Base-by-base conservation (phyloP, 495 filamentous ascomycete genomes). In the Aspergillus leporis region DNA sequence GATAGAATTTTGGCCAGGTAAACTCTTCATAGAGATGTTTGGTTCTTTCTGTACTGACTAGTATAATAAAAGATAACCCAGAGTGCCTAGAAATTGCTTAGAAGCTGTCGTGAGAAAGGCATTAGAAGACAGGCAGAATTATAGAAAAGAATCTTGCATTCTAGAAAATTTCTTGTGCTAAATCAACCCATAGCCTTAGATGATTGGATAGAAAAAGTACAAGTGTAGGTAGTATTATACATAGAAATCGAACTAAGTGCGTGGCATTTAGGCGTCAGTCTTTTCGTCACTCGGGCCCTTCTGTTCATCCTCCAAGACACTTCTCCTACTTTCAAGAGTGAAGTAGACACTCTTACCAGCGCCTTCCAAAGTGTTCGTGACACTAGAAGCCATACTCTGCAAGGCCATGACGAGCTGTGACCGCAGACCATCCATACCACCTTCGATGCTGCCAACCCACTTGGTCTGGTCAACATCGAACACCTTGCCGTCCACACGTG, bases 361-460 rank as follows among this genome's bases (percentile, higher is more conserved):
- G 18, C 88, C 85, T 71, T 96, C 92, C 72, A 97, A 70, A 22
- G 83, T 79, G 63, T 70, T 85, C 38, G 90, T 88, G 51, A 97
- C 66, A 57, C 88, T 83, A 36, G 86, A 84, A 32, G 90, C 90
- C 63, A 90, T 81, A 65, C 83, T 84, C 70, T 90, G 87, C 74
- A 97, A 75, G 73, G 93, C 81, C 61, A 69, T 74, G 28, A 96
- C 86, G 61, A 99, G 78, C 79, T 95, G 88, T 30, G 85, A 89
- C 57, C 93, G 83, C 62, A 98, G 78, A 19, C 87, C 87, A 30
- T 93, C 91, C 58, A 97, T 68, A 12, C 92, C 92, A 52, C 88
- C 88, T 64, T 88, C 81, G 66, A 98, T 90, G n/a, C 85, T 82
- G 43, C 89, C 90, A 52, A 98, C 84, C 90, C 90, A 94, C 69